Base-by-base conservation (phyloP, 495 filamentous ascomycete species). In the Penicillium maclennaniae region DNA sequence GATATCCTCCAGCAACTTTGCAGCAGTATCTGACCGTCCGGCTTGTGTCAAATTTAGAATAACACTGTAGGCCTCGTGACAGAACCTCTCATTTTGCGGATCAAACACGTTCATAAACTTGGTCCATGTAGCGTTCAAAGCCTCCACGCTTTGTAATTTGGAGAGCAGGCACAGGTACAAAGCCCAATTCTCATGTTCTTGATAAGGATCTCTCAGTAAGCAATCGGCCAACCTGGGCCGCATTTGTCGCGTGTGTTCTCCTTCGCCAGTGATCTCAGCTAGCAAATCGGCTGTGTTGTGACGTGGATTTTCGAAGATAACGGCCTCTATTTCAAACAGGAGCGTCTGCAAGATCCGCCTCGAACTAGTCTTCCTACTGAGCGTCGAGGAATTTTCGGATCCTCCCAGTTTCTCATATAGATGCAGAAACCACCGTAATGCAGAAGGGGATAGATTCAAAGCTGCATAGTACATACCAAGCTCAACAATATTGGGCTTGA, bases 401-500 rank as follows among this genome's bases (percentile, higher is more conserved):
- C 15, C 43, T 8, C 14, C 14, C 17, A 17, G 9, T 23, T 48
- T 28, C 7, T 51, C 49, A 51, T 19, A 42, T 6, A 4, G 4
- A 12, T 51, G 44, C 41, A 76, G 26, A 43, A 70, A 63, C 7
- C 55, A 54, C 10, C 56, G 48, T 0, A 76, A 49, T 36, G 63
- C 61, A 6, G 65, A 42, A 10, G 55, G 44, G 15, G 61, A 70
- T 17, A 72, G 56, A 34, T 57, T 45, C 7, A 67, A 56, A 10
- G 55, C 61, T n/a, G 73, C 66, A 55, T 70, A 66, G 25, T 59
- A 56, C 31, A 74, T 63, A 0, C 61, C 64, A 15, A 66, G 38
- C 37, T 51, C 27, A 51, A 44, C 55, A 7, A 68, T 7, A 3
- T 45, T 8, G 4, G 26, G n/a, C 5, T 21, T 41, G 15, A 67